Evolutionary conservation across 2,329 filamentous ascomycete genomes (phyloP).

Genomic region (Colletotrichum sp.): DNA sequence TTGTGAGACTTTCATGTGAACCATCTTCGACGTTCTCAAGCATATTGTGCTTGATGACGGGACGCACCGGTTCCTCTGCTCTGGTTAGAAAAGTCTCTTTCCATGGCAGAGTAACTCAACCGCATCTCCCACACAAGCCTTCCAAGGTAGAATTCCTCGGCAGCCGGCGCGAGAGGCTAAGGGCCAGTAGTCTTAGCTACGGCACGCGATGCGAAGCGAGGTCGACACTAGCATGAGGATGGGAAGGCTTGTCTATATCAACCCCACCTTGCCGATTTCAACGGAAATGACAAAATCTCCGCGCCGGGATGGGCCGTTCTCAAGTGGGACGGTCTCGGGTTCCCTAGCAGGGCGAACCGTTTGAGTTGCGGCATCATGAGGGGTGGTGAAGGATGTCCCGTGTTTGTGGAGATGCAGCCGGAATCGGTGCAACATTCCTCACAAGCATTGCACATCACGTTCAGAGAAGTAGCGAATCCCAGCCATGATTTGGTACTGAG

Average conservation of each 20-base stretch:
- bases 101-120: neutral
- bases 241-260: neutral
- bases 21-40: neutral
- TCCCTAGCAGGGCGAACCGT: neutral
- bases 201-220: neutral
- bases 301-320: neutral
- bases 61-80: neutral
- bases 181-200: neutral
- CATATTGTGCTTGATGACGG: neutral
- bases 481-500: neutral
- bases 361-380: neutral
- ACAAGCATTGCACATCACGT: neutral
- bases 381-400: neutral
- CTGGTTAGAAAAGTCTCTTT: neutral
- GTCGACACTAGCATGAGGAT: neutral
- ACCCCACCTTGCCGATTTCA: neutral
- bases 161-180: neutral
- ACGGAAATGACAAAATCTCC: neutral
- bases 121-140: neutral
- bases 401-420: neutral
- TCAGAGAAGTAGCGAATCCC: neutral
- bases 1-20: neutral
- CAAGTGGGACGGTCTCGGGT: neutral
- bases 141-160: neutral
- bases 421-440: neutral